Evolutionary conservation across 1,139 yeast genomes (phyloP).

Genomic region (Candida tropicalis): DNA sequence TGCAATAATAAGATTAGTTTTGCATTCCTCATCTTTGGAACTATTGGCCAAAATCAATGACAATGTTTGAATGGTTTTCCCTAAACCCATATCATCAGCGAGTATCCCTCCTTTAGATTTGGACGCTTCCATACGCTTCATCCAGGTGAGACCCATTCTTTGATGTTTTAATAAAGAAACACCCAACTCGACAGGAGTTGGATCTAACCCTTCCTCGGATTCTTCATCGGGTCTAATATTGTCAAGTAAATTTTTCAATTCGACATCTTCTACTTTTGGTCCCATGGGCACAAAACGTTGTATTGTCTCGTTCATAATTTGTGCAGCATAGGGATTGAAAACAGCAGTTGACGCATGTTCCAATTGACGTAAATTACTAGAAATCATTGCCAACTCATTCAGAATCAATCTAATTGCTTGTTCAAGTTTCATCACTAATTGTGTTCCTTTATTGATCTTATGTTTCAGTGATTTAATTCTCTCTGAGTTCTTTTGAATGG

Average conservation of each 20-base stretch:
- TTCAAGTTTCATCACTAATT: conserved; percentile 5
- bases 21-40: conserved; percentile 36
- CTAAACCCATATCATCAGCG: conserved; percentile 96
- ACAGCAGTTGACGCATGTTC: conserved; percentile 9
- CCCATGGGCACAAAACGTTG: not conserved
- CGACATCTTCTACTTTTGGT: conserved; percentile 23
- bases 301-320: conserved; percentile 7
- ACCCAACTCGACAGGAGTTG: conserved; percentile 71
- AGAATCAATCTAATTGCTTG: not conserved
- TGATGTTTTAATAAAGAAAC: conserved; percentile 81
- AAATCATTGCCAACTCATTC: not conserved
- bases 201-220: conserved; percentile 45
- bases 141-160: conserved; percentile 82
- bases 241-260: conserved; percentile 56
- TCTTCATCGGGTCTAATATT: conserved; percentile 67
- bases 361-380: conserved; percentile 2
- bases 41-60: conserved; percentile 64
- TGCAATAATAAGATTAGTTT: conserved; percentile 75
- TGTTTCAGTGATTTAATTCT: conserved; percentile 2
- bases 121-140: conserved; percentile 65
- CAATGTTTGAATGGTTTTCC: conserved; percentile 84
- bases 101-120: conserved; percentile 72
- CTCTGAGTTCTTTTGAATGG: not conserved
- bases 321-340: conserved; percentile 12
- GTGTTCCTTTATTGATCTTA: conserved; percentile 7